Conservation (phyloP, 1,284 basidiomycete genomes). For the Laetiporus sulphureus region DNA sequence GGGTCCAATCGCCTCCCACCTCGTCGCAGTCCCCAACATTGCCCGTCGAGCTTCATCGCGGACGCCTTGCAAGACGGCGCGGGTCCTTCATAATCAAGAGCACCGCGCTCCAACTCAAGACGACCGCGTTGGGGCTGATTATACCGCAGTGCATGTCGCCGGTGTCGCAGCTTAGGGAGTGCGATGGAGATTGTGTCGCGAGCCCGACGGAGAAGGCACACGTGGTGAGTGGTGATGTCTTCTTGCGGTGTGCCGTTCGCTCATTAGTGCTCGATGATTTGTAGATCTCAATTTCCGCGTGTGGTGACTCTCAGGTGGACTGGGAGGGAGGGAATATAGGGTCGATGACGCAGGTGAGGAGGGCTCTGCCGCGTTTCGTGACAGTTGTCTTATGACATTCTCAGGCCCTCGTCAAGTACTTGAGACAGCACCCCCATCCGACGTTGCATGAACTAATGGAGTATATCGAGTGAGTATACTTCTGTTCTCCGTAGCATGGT, state of each 20-base stretch:
- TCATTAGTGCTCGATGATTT: background rate
- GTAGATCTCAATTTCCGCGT: slow-evolving; percentile 18
- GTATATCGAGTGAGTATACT: slow-evolving; percentile 1
- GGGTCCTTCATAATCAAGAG: too few relatives aligned
- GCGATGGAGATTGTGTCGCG: slow-evolving; percentile 14
- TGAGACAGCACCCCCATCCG: slow-evolving; percentile 1
- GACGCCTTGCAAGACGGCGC: too few relatives aligned
- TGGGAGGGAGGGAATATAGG: slow-evolving; percentile 14
- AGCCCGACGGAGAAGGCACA: slow-evolving; percentile 6
- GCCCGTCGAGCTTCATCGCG: too few relatives aligned
- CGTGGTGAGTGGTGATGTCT: slow-evolving; percentile 9
- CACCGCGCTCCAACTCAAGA: too few relatives aligned
- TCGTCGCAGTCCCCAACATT: too few relatives aligned
- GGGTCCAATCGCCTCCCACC: too few relatives aligned
- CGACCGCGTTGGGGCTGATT: too few relatives aligned
- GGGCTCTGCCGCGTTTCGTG: background rate
- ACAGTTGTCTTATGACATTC: background rate
- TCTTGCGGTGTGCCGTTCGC: background rate
- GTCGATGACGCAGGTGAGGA: slow-evolving; percentile 17
- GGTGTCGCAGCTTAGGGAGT: slow-evolving; percentile 6
- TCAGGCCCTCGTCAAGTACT: slow-evolving; percentile 2
- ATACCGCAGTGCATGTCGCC: slow-evolving; percentile 7
- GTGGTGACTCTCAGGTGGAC: slow-evolving; percentile 15
- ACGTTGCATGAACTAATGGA: slow-evolving; percentile 3
- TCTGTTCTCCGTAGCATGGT: background rate